Base-by-base conservation (phyloP, 2,329 filamentous ascomycete species). In the Pseudogymnoascus sp. region DNA sequence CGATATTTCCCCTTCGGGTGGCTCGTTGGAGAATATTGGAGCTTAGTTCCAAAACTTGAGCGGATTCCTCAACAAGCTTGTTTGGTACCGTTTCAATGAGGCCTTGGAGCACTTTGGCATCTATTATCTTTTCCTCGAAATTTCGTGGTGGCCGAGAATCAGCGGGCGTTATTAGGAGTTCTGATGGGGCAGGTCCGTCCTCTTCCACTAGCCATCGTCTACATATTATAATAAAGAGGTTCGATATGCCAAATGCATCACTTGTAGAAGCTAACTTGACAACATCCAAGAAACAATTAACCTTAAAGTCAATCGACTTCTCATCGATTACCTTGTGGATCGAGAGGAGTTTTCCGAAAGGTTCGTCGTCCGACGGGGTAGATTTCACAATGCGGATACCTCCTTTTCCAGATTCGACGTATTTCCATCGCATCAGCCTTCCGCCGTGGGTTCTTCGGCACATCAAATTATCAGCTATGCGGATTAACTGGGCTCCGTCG, bases 51-150 rank as follows among this genome's bases (percentile, higher is more conserved):
- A 91, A 74, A 5, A 89, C 78, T 66, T 88, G 84, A 45, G 80
- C 80, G 1, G 87, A 86, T 62, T 85, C 82, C 33, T 79, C 80
- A 31, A 87, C 81, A 10, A 91, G 78, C 64, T 83, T 85, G 21
- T 87, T 82, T 0, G 85, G 81, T 52, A 87, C 80, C 52, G 77
- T 79, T 25, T 83, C 81, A 72, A 90, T 83, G 73, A 91, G 79
- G 35, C 80, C 81, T 68, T 89, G 85, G 6, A 90, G 77, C 0
- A 89, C 73, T 58, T 84, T 84, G 4, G 85, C 78, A 65, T 88
- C 79, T 5, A 81, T 72, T 1, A 91, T 74, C 3, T 78, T 76
- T 4, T 69, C 70, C 2, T 84, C 63, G 0, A 81, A 75, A 52
- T 82, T 78, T 1, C 58, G 33, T 27, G 35, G 35, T 31, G 58